These are phyloP conservation scores for Cantharellus cinnabarinus DNA, from an alignment of 768 basidiomycete species.

Conservation along the genomic window DNA sequence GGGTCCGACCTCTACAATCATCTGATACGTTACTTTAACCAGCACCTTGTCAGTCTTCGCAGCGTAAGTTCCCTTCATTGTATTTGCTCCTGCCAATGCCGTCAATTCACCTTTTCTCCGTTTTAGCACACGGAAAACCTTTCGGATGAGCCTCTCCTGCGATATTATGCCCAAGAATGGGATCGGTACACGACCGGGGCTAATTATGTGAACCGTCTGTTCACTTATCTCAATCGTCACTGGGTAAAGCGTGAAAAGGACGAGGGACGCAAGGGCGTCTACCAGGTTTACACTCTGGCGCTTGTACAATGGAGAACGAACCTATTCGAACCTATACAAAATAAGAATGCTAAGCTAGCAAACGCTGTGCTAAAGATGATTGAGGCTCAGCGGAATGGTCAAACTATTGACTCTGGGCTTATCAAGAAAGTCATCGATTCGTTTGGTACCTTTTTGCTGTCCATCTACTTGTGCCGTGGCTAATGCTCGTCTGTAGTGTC, in stretches of 20 bases:
- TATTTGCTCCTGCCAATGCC: neutral
- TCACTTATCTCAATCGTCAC: conserved; percentile 95
- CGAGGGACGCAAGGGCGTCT: conserved; percentile 86
- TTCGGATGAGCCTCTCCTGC: conserved; percentile 71
- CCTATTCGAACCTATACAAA: conserved; percentile 77
- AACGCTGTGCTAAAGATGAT: conserved; percentile 75
- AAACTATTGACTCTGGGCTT: conserved; percentile 77
- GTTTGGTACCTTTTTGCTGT: conserved; percentile 25
- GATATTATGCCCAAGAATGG: conserved; percentile 88
- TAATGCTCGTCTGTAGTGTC: conserved; percentile 29
- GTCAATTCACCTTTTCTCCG: neutral
- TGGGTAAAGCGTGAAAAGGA: conserved; percentile 98
- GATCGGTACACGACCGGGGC: conserved; percentile 92
- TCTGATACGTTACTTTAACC: conserved; percentile 74
- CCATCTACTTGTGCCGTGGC: neutral
- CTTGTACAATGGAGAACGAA: conserved; percentile 91
- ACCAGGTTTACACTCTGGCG: conserved; percentile 93
- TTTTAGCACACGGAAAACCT: conserved; percentile 52
- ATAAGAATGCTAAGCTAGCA: conserved; percentile 61
- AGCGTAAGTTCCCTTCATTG: conserved; percentile 24
- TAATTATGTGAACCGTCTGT: conserved; percentile 90
- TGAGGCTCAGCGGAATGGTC: conserved; percentile 85
- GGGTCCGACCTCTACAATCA: conserved; percentile 94
- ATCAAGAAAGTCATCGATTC: conserved; percentile 91
- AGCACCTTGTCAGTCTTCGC: conserved; percentile 50